Evolutionary conservation across 2,329 filamentous ascomycete species (phyloP).

Genomic region (Cladosporium sphaerospermum): DNA sequence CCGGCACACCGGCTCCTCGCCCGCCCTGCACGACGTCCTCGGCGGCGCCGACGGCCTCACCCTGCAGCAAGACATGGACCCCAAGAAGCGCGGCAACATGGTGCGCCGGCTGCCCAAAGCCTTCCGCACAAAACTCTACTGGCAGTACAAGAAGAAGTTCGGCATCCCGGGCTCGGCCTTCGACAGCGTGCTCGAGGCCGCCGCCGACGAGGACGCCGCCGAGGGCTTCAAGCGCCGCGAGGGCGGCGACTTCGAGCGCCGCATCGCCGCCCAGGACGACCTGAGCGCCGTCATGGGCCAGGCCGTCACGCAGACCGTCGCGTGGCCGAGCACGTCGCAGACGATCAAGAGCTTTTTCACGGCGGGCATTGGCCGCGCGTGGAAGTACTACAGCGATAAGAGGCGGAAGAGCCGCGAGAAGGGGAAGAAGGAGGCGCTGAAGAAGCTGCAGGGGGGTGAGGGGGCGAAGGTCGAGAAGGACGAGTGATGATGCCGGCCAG

Average conservation of each 20-base stretch:
- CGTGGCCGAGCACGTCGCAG: slow-evolving; percentile 86
- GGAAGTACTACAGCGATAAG: slow-evolving; percentile 80
- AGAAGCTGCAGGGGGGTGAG: neutral
- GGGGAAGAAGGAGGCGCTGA: slow-evolving; percentile 12
- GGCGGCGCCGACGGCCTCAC: slow-evolving; percentile 56
- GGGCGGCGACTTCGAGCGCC: slow-evolving; percentile 77
- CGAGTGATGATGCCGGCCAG: neutral
- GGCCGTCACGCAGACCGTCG: slow-evolving; percentile 80
- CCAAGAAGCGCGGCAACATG: slow-evolving; percentile 88
- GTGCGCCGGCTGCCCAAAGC: slow-evolving; percentile 80
- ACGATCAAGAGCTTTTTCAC: slow-evolving; percentile 79
- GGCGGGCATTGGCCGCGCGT: slow-evolving; percentile 62
- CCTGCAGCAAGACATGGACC: slow-evolving; percentile 87
- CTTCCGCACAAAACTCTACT: slow-evolving; percentile 87
- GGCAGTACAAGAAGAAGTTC: slow-evolving; percentile 88
- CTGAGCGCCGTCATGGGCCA: slow-evolving; percentile 65
- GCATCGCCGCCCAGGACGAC: slow-evolving; percentile 69
- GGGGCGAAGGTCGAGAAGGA: neutral
- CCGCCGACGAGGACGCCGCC: slow-evolving; percentile 60
- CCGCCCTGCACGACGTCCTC: slow-evolving; percentile 51
- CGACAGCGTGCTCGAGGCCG: slow-evolving; percentile 73
- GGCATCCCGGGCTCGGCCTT: slow-evolving; percentile 79
- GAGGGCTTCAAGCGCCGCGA: slow-evolving; percentile 64
- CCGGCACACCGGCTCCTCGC: slow-evolving; percentile 27
- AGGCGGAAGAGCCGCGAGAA: slow-evolving; percentile 36